Conservation (phyloP, 805 yeast species). For the Deakozyma indianensis region DNA sequence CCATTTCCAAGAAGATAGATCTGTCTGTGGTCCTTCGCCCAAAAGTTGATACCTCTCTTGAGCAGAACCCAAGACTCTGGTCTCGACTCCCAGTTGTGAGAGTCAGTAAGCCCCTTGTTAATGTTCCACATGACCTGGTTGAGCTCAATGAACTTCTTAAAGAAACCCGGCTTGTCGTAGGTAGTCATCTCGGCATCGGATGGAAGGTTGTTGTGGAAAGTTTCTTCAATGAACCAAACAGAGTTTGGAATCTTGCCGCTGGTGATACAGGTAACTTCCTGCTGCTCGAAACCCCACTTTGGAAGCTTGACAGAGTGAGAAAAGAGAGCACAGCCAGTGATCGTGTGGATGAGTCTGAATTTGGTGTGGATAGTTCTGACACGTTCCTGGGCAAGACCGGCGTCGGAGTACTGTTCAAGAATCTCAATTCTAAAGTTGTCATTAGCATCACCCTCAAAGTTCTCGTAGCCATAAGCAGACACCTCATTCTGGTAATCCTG, state of each 20-base stretch:
- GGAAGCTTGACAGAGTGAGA: conserved; percentile 68
- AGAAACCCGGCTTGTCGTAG: conserved; percentile 28
- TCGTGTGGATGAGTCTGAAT: conserved; percentile 53
- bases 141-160: conserved; percentile 38
- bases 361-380: conserved; percentile 49
- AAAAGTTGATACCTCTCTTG: conserved; percentile 45
- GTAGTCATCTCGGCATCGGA: conserved; percentile 21
- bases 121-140: conserved; percentile 41
- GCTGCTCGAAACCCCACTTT: conserved; percentile 72
- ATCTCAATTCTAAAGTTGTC: conserved; percentile 58
- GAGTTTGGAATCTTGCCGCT: conserved; percentile 56
- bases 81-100: conserved; percentile 37
- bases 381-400: conserved; percentile 23
- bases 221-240: conserved; percentile 60
- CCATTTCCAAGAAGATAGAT: conserved; percentile 56
- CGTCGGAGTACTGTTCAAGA: conserved; percentile 22
- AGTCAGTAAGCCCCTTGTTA: conserved; percentile 32
- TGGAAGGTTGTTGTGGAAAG: conserved; percentile 36
- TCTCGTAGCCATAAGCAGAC: conserved; percentile 50
- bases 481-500: conserved; percentile 85
- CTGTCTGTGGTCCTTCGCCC: conserved; percentile 28
- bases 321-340: conserved; percentile 54
- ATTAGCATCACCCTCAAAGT: conserved; percentile 49
- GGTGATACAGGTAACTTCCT: conserved; percentile 77
- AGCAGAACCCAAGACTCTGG: conserved; percentile 53